A percentile compares a stretch with the other conserved stretches of the same genome.
phyloP scores from a whole-genome alignment of 129 eudicot species.

The Deinandra increscens region DNA sequence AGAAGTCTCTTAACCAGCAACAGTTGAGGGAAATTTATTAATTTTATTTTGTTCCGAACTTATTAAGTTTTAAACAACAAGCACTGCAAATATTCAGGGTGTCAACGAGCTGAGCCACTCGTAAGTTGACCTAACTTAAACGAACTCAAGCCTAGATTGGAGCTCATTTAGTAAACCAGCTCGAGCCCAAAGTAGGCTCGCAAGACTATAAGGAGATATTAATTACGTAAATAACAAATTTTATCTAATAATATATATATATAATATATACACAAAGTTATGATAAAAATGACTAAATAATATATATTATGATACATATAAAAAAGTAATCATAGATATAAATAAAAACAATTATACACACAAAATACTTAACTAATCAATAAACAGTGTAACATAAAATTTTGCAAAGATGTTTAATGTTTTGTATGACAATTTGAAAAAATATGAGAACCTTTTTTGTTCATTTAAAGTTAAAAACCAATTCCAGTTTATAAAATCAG shows the following conservation, averaged over 20 bases:
- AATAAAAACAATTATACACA: no score
- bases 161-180: no score
- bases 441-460: neutral
- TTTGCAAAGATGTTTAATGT: neutral
- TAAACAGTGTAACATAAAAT: neutral
- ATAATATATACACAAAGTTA: neutral
- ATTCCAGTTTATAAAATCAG: neutral
- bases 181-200: no score
- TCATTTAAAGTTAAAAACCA: no score
- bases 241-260: neutral
- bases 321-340: neutral
- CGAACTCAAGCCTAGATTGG: neutral
- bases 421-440: neutral
- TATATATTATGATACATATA: neutral
- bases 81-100: neutral
- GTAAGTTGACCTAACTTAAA: neutral
- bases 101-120: neutral
- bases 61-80: neutral
- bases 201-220: neutral
- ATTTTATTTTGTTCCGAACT: slow-evolving; percentile 3
- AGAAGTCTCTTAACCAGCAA: neutral
- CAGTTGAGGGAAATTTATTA: neutral
- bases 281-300: neutral
- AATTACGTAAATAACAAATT: neutral
- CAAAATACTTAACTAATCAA: no score